Percentiles rank a stretch among this genome's conserved stretches.
phyloP scores from a whole-genome alignment of 345 rosid genomes.

The Eucalyptus microcorys region DNA sequence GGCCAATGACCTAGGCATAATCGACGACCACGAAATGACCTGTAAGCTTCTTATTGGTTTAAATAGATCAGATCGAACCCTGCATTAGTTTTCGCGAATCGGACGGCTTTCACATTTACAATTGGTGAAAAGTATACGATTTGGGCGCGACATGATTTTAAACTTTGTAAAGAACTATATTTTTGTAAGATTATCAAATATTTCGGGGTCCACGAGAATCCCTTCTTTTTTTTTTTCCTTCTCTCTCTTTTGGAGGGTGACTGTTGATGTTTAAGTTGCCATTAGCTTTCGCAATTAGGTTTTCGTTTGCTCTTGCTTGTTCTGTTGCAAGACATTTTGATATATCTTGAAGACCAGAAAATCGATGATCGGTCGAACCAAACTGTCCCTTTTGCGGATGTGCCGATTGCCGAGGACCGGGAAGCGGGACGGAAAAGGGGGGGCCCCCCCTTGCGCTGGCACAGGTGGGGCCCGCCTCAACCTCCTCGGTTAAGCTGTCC shows the following conservation, averaged over 20 bases:
- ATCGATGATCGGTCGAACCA: not conserved
- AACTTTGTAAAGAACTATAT: not conserved
- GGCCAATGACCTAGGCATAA: not conserved
- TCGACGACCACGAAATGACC: accelerated
- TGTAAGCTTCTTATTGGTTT: not conserved
- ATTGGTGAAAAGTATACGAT: not conserved
- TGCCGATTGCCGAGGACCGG: not conserved
- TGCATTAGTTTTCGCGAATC: accelerated
- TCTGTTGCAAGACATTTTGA: not conserved
- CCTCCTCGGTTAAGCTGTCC: not conserved
- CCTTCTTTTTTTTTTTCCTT: not conserved
- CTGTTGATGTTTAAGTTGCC: not conserved
- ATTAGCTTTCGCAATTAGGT: not conserved
- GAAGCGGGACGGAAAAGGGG: not conserved
- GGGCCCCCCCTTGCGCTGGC: not conserved
- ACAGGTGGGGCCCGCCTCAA: not conserved
- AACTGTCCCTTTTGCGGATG: not conserved
- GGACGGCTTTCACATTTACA: not conserved
- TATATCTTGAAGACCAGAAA: not conserved
- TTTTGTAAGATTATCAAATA: not conserved
- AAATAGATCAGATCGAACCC: too few species aligned
- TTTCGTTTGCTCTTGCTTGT: not conserved
- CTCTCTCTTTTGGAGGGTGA: not conserved
- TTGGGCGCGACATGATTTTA: accelerated
- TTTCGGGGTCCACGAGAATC: not conserved